phyloP scores from a whole-genome alignment of 805 yeast genomes.

The Spathaspora girioi region DNA sequence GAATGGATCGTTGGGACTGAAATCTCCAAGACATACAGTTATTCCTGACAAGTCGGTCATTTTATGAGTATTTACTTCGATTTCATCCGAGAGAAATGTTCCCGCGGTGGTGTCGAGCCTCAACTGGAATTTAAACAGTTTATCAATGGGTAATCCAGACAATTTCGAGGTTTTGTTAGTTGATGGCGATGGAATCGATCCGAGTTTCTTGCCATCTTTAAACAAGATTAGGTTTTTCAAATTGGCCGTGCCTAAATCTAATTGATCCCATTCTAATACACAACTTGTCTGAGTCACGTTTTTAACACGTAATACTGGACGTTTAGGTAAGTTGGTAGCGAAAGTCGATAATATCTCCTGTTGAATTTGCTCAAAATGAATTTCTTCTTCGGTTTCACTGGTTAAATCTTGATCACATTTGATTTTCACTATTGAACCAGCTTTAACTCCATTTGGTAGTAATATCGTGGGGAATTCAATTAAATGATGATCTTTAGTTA shows the following conservation, averaged over 20 bases:
- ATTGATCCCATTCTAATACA: constrained; percentile 90
- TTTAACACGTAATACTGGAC: constrained; percentile 64
- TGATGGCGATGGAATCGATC: constrained; percentile 80
- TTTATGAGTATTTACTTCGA: constrained; percentile 80
- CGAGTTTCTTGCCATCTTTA: constrained; percentile 70
- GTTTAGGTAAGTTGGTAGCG: constrained; percentile 67
- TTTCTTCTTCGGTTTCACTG: constrained; percentile 58
- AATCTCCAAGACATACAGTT: constrained; percentile 83
- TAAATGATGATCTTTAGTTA: constrained; percentile 88
- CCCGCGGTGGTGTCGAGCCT: constrained; percentile 89
- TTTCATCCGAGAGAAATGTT: constrained; percentile 59
- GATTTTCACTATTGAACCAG: constrained; percentile 89
- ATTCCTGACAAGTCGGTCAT: constrained; percentile 96
- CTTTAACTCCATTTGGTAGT: constrained; percentile 83
- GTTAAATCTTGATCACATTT: constrained; percentile 73
- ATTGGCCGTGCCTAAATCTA: constrained; percentile 78
- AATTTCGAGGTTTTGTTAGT: constrained; percentile 78
- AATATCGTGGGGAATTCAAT: constrained; percentile 96
- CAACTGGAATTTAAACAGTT: constrained; percentile 73
- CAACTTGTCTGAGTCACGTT: constrained; percentile 93
- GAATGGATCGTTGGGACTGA: constrained; percentile 52
- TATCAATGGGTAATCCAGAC: constrained; percentile 87
- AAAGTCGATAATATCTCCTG: constrained; percentile 67
- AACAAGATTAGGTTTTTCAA: constrained; percentile 73
- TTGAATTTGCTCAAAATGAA: constrained; percentile 62